Evolutionary conservation across 352 stramenopile genomes (phyloP).

Genomic region (Aphanomyces euteiches): DNA sequence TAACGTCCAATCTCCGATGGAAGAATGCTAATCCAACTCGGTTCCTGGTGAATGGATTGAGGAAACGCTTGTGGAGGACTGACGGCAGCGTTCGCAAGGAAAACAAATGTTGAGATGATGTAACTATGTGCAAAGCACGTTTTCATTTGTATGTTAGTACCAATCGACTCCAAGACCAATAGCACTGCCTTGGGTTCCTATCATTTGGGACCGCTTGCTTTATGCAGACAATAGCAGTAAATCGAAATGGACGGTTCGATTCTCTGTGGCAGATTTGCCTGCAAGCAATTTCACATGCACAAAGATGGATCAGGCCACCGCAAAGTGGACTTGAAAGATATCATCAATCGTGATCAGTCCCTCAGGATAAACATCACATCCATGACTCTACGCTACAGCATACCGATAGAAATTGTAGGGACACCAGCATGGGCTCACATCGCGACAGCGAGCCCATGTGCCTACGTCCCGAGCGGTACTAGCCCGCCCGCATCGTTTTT

Average conservation of each 20-base stretch:
- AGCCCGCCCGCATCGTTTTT: constrained; percentile 25
- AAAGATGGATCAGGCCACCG: constrained; percentile 27
- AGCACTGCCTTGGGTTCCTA: constrained; percentile 29
- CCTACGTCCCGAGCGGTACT: constrained; percentile 26
- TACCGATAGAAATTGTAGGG: constrained; percentile 18
- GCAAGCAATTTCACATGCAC: constrained; percentile 17
- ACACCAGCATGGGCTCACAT: constrained; percentile 22
- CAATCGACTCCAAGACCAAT: constrained; percentile 29
- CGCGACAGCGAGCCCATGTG: constrained; percentile 10
- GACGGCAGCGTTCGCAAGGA: no score
- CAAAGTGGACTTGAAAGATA: constrained; percentile 31
- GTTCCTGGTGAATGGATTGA: no score
- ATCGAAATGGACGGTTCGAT: constrained; percentile 32
- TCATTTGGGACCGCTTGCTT: constrained; percentile 32
- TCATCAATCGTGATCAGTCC: constrained; percentile 31
- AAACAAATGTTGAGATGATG: no score
- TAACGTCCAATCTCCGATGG: no score
- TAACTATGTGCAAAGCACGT: no score
- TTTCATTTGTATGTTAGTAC: constrained; percentile 27
- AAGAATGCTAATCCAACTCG: no score
- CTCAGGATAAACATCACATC: constrained; percentile 31
- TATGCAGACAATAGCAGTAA: constrained; percentile 33
- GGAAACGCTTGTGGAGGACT: no score
- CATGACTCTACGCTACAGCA: background rate
- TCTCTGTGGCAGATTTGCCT: constrained; percentile 33